A percentile compares a stretch with the other conserved stretches of the same genome.
Evolutionary conservation across 1,284 basidiomycete genomes (phyloP).

Genomic region (Sphagnurus paluster): DNA sequence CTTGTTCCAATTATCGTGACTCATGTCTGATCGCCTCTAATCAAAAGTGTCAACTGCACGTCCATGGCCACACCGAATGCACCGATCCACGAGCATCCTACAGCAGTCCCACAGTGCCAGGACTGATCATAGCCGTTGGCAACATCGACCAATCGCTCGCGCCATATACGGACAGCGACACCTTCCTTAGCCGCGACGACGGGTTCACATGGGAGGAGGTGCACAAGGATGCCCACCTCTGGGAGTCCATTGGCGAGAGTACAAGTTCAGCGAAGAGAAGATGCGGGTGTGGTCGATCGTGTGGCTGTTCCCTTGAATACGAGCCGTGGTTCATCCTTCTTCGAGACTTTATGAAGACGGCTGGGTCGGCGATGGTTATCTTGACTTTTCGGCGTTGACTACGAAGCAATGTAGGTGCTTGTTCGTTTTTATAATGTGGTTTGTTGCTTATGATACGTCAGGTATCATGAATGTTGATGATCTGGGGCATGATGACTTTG

Average conservation of each 20-base stretch:
- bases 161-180: constrained; percentile 87
- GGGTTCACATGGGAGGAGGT: constrained; percentile 99
- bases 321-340: constrained; percentile 89
- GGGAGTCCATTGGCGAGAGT: constrained; percentile 96
- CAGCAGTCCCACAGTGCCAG: constrained; percentile 89
- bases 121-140: constrained; percentile 95
- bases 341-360: constrained; percentile 57
- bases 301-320: constrained; percentile 91
- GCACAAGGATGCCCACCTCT: constrained; percentile 96
- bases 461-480: constrained; percentile 71
- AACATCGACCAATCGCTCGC: constrained; percentile 89
- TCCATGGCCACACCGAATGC: constrained; percentile 96
- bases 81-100: constrained; percentile 89
- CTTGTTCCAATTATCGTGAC: background rate
- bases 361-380: constrained; percentile 73
- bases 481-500: constrained; percentile 87
- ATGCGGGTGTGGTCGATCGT: constrained; percentile 80
- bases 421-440: constrained; percentile 14
- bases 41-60: constrained; percentile 83
- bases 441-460: too few species aligned
- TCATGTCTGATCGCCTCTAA: background rate
- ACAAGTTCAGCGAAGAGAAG: constrained; percentile 76
- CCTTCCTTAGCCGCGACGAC: constrained; percentile 94
- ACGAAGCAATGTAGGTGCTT: constrained; percentile 65
- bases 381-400: constrained; percentile 88